Base-by-base conservation (phyloP, 768 basidiomycete species). In the Brasilioporus rufonigricans region DNA sequence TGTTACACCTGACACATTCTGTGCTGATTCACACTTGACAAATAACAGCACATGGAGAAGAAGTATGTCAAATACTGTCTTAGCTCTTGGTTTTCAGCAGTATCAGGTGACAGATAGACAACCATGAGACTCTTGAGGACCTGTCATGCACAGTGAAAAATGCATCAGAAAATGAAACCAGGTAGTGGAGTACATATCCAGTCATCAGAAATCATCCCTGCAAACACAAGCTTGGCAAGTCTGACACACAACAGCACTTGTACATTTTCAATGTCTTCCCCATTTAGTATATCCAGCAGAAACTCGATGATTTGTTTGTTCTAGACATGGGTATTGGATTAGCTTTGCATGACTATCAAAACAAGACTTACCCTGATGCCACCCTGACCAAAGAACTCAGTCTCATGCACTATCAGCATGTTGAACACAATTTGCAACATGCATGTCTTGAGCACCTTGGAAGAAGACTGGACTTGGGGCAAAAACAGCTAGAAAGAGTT, bases 31-130 rank as follows among this genome's bases (percentile, higher is more conserved):
- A 62, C 62, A 6, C 80, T 68, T 0, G 87, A 86, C 19, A 91
- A 91, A 70, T 86, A 91, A 69, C 90, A 90, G 65, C 88, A 97
- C 0, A 86, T 83, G 2, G 85, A 89, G 72, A 95, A 85, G 77
- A 96, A 96, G 68, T 88, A 90, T 4, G 86, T 80, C 36, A 97
- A 71, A 62, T 87, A 93, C 69, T 97, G 95, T 39, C 91, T 80
- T 18, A 98, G 76, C 52, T 87, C 82, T 57, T 91, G 87, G 62
- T 96, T 97, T 27, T 85, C 82, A 16, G 74, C 78, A 3, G 91
- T 96, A 51, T 86, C 81, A 1, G 91, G 91, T 0, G 88, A 89
- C 46, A 97, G 77, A 69, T 90, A 98, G 7, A 81, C 75, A 24
- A 82, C 64, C 14, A 80, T 76, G 9, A 84, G 74, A 9, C 76